Conservation (phyloP, 495 filamentous ascomycete species). For the Penicillium longicatenatum region DNA sequence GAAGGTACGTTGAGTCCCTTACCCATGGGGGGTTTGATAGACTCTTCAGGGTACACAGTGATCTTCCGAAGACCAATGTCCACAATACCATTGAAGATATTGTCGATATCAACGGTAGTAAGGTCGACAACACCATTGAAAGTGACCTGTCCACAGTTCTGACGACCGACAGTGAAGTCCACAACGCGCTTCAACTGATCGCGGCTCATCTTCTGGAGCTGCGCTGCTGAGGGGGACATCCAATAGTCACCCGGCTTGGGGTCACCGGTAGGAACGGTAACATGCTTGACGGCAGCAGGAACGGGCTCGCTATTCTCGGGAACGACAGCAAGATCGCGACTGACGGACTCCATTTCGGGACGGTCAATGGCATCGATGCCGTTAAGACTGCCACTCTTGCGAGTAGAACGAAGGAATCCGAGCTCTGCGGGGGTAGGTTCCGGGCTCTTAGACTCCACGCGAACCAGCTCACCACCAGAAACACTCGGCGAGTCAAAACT, state of each 20-base stretch:
- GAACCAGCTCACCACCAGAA: constrained; percentile 46
- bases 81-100: constrained; percentile 72
- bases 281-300: constrained; percentile 31
- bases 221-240: constrained; percentile 72
- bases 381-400: constrained; percentile 46
- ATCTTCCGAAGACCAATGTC: constrained; percentile 70
- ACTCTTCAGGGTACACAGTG: constrained; percentile 79
- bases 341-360: constrained; percentile 72
- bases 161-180: constrained; percentile 78
- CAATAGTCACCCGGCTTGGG: constrained; percentile 76
- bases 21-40: constrained; percentile 76
- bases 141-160: constrained; percentile 72
- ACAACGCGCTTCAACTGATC: constrained; percentile 69
- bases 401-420: constrained; percentile 63
- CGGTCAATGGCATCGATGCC: constrained; percentile 51
- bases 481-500: constrained; percentile 71
- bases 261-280: constrained; percentile 44
- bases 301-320: constrained; percentile 62
- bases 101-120: constrained; percentile 66
- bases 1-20: constrained; percentile 91
- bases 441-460: constrained; percentile 48
- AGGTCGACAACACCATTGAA: constrained; percentile 86
- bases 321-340: constrained; percentile 76
- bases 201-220: constrained; percentile 72
- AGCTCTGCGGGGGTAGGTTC: constrained; percentile 66